Base-by-base conservation (phyloP, 306 rosid genomes). In the Quercus suber region DNA sequence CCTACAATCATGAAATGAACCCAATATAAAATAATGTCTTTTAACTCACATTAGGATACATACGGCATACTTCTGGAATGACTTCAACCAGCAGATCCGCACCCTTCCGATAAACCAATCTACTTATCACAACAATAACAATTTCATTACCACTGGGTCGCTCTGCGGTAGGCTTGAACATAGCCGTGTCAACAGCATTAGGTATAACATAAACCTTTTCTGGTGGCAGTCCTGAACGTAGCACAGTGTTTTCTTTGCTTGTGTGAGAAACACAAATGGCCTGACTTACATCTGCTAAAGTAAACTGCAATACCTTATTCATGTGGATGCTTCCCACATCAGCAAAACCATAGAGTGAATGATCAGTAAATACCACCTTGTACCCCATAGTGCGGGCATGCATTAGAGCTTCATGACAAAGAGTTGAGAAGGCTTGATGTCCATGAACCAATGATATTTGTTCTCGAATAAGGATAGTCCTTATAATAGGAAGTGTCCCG, bases 191-290 rank as follows among this genome's bases (percentile, higher is more conserved):
- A 67, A 91, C 98, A 76, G 97, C 98, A 85, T 91, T 92, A 55
- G 98, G 98, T 80, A 94, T 75, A 20, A 94, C 97, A 82, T 88
- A 94, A 84, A 92, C 98, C 84, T 88, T 94, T 75, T 89, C 97
- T 3, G 97, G 91, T 17, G 94, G 95, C 86, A 94, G 82, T 84
- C 97, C 97, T 73, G 97, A 90, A 63, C 97, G 86, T 77, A 91
- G 81, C 64, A 90, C 98, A 0, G 97, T 94, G 91, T 94, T 94
- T 82, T 94, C 97, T 89, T 91, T 92, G 94, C 97, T 94, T 61
- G 95, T 91, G 84, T 94, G 98, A 64, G 97, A 94, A 80, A 94
- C 97, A 83, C 98, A 94, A 75, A 94, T 94, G 74, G 97, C 97
- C 87, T 89, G 97, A 84, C 86, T 94, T 58, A 94, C 94, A 86